A percentile compares a stretch with the other conserved stretches of the same genome.
Conservation (phyloP, 1,284 basidiomycete species). For the Ustilago crameri region DNA sequence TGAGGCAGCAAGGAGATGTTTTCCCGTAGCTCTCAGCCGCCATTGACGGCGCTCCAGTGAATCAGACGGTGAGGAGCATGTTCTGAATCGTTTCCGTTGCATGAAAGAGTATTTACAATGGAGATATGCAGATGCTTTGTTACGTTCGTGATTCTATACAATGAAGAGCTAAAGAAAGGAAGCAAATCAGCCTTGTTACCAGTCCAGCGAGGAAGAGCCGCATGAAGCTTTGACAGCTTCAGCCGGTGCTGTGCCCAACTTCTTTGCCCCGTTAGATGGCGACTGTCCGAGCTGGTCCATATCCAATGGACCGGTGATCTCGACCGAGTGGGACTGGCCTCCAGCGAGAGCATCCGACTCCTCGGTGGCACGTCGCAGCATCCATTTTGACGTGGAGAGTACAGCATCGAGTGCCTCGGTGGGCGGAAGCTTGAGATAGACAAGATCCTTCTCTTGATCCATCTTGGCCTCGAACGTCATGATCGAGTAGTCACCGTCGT, state of each 20-base stretch:
- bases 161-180: background rate
- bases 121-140: background rate
- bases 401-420: conserved; percentile 75
- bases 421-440: conserved; percentile 74
- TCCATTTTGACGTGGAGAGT: conserved; percentile 77
- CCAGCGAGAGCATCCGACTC: conserved; percentile 55
- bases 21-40: too few relatives aligned
- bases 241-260: conserved; percentile 2
- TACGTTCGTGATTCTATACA: background rate
- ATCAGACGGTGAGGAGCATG: too few relatives aligned
- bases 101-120: background rate
- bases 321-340: conserved; percentile 41
- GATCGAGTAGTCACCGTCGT: conserved; percentile 75
- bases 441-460: conserved; percentile 69
- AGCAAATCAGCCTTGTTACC: too few relatives aligned
- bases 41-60: too few relatives aligned
- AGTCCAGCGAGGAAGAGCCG: conserved; percentile 42
- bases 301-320: conserved; percentile 46
- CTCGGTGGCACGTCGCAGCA: conserved; percentile 67
- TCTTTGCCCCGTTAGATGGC: conserved; percentile 2
- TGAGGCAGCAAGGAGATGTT: too few relatives aligned
- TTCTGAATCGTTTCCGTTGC: too few relatives aligned
- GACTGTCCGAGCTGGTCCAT: conserved; percentile 30
- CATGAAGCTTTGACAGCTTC: conserved; percentile 38
- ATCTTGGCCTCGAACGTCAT: conserved; percentile 76